These are phyloP conservation scores for Cryphonectria radicalis DNA, from an alignment of 2,329 filamentous ascomycete genomes.

Conservation along the genomic window DNA sequence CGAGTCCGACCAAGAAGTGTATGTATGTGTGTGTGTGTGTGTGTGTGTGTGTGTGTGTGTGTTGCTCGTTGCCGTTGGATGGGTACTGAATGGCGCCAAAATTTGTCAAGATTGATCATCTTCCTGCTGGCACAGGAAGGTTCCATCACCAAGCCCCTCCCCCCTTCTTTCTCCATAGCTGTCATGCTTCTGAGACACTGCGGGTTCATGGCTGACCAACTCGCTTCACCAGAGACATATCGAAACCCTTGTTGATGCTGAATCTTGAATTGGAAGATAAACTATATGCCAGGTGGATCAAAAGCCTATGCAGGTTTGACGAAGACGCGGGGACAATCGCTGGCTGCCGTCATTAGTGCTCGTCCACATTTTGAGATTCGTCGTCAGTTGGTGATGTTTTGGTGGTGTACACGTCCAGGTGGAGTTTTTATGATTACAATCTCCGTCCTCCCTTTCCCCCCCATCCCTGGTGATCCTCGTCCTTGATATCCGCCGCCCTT, in stretches of 20 bases:
- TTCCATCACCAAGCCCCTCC: not conserved
- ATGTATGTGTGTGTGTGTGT: not conserved
- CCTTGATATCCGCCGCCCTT: not conserved
- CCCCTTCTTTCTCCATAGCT: not conserved
- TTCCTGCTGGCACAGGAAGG: constrained; percentile 1
- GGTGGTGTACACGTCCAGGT: constrained; percentile 24
- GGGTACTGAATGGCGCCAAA: not conserved
- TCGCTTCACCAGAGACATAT: not conserved
- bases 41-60: not conserved
- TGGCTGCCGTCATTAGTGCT: constrained; percentile 15
- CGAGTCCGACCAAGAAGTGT: not conserved
- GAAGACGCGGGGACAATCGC: constrained; percentile 5
- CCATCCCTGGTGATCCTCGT: not conserved
- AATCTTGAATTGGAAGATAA: not conserved
- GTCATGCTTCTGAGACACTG: not conserved
- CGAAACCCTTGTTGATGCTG: not conserved
- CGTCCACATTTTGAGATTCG: constrained; percentile 3
- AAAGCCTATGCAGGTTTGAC: not conserved
- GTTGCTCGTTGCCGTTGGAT: not conserved
- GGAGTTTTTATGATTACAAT: constrained; percentile 27
- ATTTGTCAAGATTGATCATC: not conserved
- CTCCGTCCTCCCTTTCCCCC: constrained; percentile 2
- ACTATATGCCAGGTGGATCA: constrained; percentile 9
- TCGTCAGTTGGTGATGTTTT: constrained; percentile 23
- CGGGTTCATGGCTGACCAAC: not conserved